phyloP scores from a whole-genome alignment of 169 alveolate species.

The Sarcocystis neurona region DNA sequence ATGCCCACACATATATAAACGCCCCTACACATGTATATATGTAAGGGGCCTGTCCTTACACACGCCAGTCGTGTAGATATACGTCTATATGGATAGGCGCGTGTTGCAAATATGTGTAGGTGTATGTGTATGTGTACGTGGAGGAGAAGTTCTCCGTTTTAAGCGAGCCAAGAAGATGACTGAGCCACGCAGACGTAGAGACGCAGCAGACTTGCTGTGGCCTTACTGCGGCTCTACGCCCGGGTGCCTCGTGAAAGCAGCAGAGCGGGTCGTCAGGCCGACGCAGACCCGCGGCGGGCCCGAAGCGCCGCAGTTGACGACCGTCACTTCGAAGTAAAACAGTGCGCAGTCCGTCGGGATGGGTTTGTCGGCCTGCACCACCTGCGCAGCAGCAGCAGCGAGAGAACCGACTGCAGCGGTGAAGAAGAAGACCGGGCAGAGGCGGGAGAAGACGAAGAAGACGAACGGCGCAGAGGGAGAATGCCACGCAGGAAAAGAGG shows the following conservation, averaged over 20 bases:
- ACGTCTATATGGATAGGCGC: too few relatives aligned
- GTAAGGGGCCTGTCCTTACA: too few relatives aligned
- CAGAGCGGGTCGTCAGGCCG: conserved; percentile 75
- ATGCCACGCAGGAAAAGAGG: background rate
- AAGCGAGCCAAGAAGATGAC: too few relatives aligned
- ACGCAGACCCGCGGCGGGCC: conserved; percentile 72
- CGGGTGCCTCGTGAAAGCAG: conserved; percentile 76
- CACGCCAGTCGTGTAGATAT: too few relatives aligned
- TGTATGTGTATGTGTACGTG: too few relatives aligned
- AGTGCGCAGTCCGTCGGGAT: conserved; percentile 77
- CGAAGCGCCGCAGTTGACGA: conserved; percentile 68
- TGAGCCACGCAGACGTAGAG: too few relatives aligned
- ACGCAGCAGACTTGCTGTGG: too few relatives aligned
- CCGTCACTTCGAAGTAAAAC: conserved; percentile 77
- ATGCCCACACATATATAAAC: too few relatives aligned
- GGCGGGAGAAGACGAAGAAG: background rate
- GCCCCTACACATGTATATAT: too few relatives aligned
- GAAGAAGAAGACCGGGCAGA: background rate
- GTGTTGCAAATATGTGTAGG: too few relatives aligned
- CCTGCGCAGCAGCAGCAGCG: conserved; percentile 44
- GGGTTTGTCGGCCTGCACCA: conserved; percentile 77
- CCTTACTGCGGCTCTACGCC: conserved; percentile 73
- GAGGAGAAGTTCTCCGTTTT: too few relatives aligned
- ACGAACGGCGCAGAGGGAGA: background rate
- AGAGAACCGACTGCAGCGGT: background rate